phyloP scores from a whole-genome alignment of 331 rosid species.

The Dryas integrifolia region DNA sequence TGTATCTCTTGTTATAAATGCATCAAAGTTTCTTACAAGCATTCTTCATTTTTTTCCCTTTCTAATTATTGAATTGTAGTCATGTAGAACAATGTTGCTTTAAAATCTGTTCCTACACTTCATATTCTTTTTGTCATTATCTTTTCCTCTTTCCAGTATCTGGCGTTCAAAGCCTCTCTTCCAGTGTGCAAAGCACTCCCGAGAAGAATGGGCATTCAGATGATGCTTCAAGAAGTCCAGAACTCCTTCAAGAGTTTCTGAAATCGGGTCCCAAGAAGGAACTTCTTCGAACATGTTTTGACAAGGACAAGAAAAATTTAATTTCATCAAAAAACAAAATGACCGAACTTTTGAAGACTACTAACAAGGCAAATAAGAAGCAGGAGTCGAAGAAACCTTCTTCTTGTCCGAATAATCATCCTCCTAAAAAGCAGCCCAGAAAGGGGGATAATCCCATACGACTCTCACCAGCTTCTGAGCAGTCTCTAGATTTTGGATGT shows the following conservation, averaged over 20 bases:
- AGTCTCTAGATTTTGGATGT: slow-evolving; percentile 64
- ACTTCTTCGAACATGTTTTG: slow-evolving; percentile 49
- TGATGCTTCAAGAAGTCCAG: slow-evolving; percentile 72
- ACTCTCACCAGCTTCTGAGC: slow-evolving; percentile 54
- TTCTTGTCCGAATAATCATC: slow-evolving; percentile 50
- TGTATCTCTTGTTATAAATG: background rate
- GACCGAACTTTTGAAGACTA: slow-evolving; percentile 51
- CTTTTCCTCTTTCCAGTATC: slow-evolving; percentile 48
- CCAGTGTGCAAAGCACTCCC: slow-evolving; percentile 79
- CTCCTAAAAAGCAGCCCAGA: slow-evolving; percentile 71
- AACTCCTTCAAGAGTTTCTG: slow-evolving; percentile 68
- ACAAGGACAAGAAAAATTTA: slow-evolving; percentile 54
- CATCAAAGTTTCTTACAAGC: background rate
- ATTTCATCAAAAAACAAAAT: slow-evolving; percentile 45
- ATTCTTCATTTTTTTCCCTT: background rate
- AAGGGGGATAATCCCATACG: slow-evolving; percentile 85
- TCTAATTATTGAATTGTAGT: slow-evolving; percentile 3
- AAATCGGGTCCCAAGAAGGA: slow-evolving; percentile 72
- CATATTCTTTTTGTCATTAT: slow-evolving; percentile 23
- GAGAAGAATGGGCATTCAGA: slow-evolving; percentile 75
- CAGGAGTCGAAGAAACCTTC: slow-evolving; percentile 66
- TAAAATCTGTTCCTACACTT: slow-evolving; percentile 22
- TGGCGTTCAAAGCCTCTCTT: slow-evolving; percentile 75
- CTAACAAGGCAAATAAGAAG: slow-evolving; percentile 64
- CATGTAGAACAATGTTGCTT: background rate